Evolutionary conservation across 2,329 filamentous ascomycete species (phyloP), one percentile per base, ranked within the genome.

Genomic region (Ploettnerulaceae sp.): DNA sequence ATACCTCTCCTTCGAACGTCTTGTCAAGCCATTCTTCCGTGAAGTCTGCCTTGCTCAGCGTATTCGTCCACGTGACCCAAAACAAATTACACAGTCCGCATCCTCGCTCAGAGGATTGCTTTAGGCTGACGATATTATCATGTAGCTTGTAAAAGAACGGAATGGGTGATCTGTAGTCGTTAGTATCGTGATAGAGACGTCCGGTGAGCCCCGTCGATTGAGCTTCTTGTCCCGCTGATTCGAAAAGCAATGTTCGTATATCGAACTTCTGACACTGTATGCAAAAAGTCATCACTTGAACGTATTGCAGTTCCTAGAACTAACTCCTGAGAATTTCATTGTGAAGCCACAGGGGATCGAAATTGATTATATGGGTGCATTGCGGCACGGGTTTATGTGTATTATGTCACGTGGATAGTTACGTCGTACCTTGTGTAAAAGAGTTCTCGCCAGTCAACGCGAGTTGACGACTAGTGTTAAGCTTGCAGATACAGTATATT

Each of bases 1-100:
- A 55, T 6, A 55, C 26, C 25, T 53, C 41, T 11, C 53, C 50
- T 9, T 43, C 24, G 11, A 54, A 50, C 5, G 20, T 46, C 22
- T 42, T 37, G 5, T 52, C 40, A 5, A 52, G 34, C 44, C 44
- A 54, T 7, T 52, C 52, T 43, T 54, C 49, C 3, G 46, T 48
- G 34, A 34, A 25, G 15, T 54, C 47, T 8, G 36, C 14, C 20
- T 48, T 49, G 8, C 37, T 42, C 28, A 52, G 24, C 5, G 52
- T 46, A n/a, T 41, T 40, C 5, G 44, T 21, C 49, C 46, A 52
- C 7, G 52, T 49, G 8, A n/a, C 12, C 50, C 50, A 55, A 40
- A 53, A 41, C 15, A 53, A 33, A 25, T 14, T 18, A 33, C 53
- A 53, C 6, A 49, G 40, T 33, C 39, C 9, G 22, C 53, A 55